Percentiles rank a stretch among this genome's conserved stretches.
These are phyloP conservation scores for Diaporthe longicolla DNA, from an alignment of 2,329 filamentous ascomycete species.

Conservation along the genomic window DNA sequence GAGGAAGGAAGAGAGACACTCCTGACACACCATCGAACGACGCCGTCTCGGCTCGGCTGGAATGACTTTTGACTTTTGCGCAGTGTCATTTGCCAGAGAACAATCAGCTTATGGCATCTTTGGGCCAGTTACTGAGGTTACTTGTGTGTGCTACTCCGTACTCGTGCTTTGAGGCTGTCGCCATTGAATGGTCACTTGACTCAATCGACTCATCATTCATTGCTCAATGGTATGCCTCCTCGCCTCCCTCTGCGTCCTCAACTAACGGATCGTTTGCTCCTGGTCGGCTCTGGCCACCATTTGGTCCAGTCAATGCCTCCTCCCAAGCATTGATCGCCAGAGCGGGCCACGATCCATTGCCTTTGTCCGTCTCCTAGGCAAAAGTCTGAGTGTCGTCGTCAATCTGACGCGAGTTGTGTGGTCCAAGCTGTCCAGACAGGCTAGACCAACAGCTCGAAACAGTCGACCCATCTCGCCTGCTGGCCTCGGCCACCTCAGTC, in stretches of 20 bases:
- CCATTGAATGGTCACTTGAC: neutral
- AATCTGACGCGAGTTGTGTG: neutral
- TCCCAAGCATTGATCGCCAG: slow-evolving; percentile 21
- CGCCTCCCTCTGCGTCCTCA: too few relatives aligned
- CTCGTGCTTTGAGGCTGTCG: neutral
- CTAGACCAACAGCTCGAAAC: slow-evolving; percentile 17
- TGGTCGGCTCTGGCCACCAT: neutral
- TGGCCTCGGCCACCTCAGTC: neutral
- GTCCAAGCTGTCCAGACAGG: neutral
- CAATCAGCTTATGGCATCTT: neutral
- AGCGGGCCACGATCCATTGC: slow-evolving; percentile 6
- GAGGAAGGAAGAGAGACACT: neutral
- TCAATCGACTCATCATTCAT: slow-evolving; percentile 23
- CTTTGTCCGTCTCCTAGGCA: neutral
- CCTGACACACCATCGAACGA: neutral
- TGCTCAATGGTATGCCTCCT: neutral
- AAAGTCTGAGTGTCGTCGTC: slow-evolving; percentile 4
- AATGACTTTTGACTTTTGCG: too few relatives aligned
- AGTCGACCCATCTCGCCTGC: neutral
- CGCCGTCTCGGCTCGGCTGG: neutral
- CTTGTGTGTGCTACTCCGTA: neutral
- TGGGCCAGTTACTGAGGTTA: neutral
- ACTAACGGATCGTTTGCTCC: neutral
- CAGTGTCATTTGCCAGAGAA: neutral
- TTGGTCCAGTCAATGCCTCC: neutral